Evolutionary conservation across 1,139 yeast species (phyloP), one percentile per base, ranked within the genome.

Genomic region (Diutina mesorugosa): DNA sequence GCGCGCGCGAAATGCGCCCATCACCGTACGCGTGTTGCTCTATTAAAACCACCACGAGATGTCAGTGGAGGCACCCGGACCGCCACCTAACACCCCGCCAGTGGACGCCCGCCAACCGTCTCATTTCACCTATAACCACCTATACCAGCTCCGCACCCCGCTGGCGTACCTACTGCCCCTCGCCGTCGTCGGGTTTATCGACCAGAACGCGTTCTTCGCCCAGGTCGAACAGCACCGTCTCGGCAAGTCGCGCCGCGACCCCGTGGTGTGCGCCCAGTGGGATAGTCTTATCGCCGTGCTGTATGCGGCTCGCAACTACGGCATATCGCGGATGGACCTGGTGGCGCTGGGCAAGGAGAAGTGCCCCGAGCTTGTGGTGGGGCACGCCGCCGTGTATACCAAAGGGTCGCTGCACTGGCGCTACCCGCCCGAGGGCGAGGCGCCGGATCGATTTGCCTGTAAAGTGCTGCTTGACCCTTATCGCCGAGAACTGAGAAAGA

Each of bases 231-330:
- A 87, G 63, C 74, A 88, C 7, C 71, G 97, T 52, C 74, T 90
- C 29, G 85, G 85, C 0, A 70, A 86, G 12, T 70, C 83, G 0
- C 73, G 73, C 1, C 81, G 83, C 1, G 91, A 84, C 59, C 98
- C 99, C 0, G 87, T 93, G 2, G 97, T 91, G 0, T 91, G 98
- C 67, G 90, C 90, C 4, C 99, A 93, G 65, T 93, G 99, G 99
- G 78, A 79, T 57, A 78, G 91, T 0, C 72, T 93, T 6, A 91
- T 93, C 58, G 99, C 99, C 0, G 95, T 93, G 0, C 83, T 88
- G 6, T 88, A 89, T 67, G 89, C 97, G 0, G 98, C 98, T 0
- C 73, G 97, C 45, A 81, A 84, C 59, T 90, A 68, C 66, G 97
- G 97, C 0, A 84, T 93, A 32, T 76, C 81, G 35, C 72, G 99